A percentile compares a stretch with the other conserved stretches of the same genome.
Conservation (phyloP, 2,329 filamentous ascomycete species). For the Xylaria multiplex region DNA sequence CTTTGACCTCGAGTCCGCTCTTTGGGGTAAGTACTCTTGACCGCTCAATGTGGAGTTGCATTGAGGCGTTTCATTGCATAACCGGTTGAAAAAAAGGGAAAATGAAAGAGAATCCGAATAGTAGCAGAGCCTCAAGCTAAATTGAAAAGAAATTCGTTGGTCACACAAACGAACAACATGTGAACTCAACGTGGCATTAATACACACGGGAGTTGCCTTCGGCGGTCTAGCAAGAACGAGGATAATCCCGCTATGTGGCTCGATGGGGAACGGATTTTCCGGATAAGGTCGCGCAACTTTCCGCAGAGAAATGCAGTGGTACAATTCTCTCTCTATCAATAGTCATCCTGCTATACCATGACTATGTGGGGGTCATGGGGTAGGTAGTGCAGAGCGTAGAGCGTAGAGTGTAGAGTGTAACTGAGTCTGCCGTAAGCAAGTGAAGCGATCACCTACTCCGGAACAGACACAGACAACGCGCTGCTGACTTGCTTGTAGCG, state of each 20-base stretch:
- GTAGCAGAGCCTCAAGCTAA: slow-evolving; percentile 31
- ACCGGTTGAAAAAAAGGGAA: neutral
- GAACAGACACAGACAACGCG: neutral
- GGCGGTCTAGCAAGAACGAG: slow-evolving; percentile 3
- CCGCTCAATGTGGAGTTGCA: slow-evolving; percentile 31
- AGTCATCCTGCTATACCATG: slow-evolving; percentile 3
- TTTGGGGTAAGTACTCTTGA: slow-evolving; percentile 35
- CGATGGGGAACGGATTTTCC: neutral
- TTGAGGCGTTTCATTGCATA: slow-evolving; percentile 24
- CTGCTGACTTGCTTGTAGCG: neutral
- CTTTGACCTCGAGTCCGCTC: slow-evolving; percentile 20
- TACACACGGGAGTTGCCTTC: slow-evolving; percentile 7
- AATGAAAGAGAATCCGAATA: slow-evolving; percentile 11
- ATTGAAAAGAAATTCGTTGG: neutral
- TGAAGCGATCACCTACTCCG: slow-evolving; percentile 1
- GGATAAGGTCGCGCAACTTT: neutral
- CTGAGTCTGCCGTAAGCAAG: neutral
- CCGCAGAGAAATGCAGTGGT: neutral
- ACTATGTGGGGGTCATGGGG: no score
- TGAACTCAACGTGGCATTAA: slow-evolving; percentile 20
- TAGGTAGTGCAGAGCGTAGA: no score
- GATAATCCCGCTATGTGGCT: neutral
- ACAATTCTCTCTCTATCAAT: no score
- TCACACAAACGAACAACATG: slow-evolving; percentile 11
- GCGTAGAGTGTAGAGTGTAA: no score